Percentiles rank a stretch among this genome's conserved stretches.
Conservation (phyloP, 495 filamentous ascomycete species). For the Hypomontagnella submonticulosa region DNA sequence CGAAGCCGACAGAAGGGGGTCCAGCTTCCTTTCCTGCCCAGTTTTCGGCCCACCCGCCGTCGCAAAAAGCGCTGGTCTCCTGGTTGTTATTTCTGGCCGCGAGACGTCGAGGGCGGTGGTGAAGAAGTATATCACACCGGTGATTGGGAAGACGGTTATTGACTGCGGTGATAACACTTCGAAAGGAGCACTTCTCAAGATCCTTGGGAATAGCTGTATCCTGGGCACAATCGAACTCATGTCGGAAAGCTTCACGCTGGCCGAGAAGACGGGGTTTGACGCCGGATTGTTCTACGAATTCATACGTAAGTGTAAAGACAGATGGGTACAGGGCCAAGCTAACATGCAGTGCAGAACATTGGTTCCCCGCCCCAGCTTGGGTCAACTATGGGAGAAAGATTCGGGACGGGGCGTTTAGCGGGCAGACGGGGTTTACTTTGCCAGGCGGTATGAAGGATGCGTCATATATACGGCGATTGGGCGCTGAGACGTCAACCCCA, state of each 20-base stretch:
- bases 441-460: constrained; percentile 24
- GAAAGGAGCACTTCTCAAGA: constrained; percentile 13
- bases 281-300: constrained; percentile 8
- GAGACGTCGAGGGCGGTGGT: neutral
- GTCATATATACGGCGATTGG: constrained; percentile 18
- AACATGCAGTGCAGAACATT: constrained; percentile 3
- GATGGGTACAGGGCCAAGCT: neutral
- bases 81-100: constrained; percentile 2
- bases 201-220: constrained; percentile 19
- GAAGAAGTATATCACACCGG: constrained; percentile 4
- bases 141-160: neutral
- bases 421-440: constrained; percentile 1
- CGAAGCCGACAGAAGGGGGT: neutral
- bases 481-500: constrained; percentile 21
- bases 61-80: constrained; percentile 4
- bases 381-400: constrained; percentile 9
- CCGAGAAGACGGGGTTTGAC: constrained; percentile 19
- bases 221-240: constrained; percentile 23
- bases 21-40: constrained; percentile 5
- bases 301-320: constrained; percentile 6
- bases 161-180: constrained; percentile 7
- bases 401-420: constrained; percentile 7
- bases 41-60: constrained; percentile 6
- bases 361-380: constrained; percentile 14
- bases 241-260: constrained; percentile 21